Evolutionary conservation across 2,329 filamentous ascomycete species (phyloP).

Genomic region (Dryadomyces quercus-mongolicae): DNA sequence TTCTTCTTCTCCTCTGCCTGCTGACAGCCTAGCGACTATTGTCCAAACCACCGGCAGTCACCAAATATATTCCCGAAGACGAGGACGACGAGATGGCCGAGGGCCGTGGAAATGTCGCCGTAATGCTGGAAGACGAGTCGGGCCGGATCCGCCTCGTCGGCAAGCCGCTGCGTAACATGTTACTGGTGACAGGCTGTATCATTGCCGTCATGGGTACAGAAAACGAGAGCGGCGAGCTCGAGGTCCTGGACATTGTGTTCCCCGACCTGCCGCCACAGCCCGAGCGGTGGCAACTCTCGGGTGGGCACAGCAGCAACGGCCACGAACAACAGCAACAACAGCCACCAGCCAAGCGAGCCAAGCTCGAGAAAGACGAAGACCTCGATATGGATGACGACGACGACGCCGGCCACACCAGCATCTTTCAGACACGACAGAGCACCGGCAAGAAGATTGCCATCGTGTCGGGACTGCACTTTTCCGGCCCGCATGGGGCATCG

Average conservation of each 20-base stretch:
- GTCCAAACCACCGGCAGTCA: slow-evolving; percentile 48
- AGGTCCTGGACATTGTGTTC: slow-evolving; percentile 80
- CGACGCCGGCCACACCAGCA: slow-evolving; percentile 22
- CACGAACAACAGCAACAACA: slow-evolving; percentile 15
- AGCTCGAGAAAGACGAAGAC: slow-evolving; percentile 29
- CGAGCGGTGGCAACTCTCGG: slow-evolving; percentile 61
- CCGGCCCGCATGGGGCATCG: slow-evolving; percentile 58
- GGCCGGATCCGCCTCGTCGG: slow-evolving; percentile 75
- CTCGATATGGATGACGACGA: slow-evolving; percentile 42
- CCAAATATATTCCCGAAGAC: slow-evolving; percentile 61
- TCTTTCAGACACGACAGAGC: slow-evolving; percentile 11
- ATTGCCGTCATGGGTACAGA: slow-evolving; percentile 92
- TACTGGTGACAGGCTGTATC: slow-evolving; percentile 86
- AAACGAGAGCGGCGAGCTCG: slow-evolving; percentile 82
- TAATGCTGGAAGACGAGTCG: slow-evolving; percentile 93
- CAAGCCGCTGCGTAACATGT: slow-evolving; percentile 48
- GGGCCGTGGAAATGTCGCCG: slow-evolving; percentile 11
- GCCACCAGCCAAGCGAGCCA: slow-evolving; percentile 13
- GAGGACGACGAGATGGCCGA: slow-evolving; percentile 36
- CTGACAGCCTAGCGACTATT: slow-evolving; percentile 6
- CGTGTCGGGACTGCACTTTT: slow-evolving; percentile 78
- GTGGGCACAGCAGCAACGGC: slow-evolving; percentile 12
- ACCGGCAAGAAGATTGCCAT: slow-evolving; percentile 57
- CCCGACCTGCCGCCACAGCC: slow-evolving; percentile 78
- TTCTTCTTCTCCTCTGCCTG: slow-evolving; percentile 26